phyloP scores from a whole-genome alignment of 2,329 filamentous ascomycete genomes.

The Hypoxylon sp. region DNA sequence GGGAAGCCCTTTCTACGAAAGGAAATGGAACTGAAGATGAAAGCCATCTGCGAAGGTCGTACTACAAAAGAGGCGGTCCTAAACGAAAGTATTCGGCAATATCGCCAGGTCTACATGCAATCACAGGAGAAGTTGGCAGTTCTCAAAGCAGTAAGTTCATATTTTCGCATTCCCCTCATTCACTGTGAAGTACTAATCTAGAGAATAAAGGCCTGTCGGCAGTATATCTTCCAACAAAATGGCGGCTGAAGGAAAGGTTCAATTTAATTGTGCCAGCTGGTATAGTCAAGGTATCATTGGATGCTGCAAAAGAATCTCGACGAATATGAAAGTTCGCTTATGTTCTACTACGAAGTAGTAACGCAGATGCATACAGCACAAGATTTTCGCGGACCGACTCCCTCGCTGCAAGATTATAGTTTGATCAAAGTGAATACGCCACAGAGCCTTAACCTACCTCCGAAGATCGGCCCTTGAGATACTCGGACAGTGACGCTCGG shows the following conservation, averaged over 20 bases:
- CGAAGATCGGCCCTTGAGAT: conserved; percentile 39
- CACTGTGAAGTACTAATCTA: conserved; percentile 28
- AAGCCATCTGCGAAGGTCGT: conserved; percentile 91
- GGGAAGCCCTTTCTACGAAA: conserved; percentile 97
- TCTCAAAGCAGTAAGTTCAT: conserved; percentile 70
- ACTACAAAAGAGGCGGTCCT: conserved; percentile 82
- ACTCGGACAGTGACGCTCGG: conserved; percentile 31
- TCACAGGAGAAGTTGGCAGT: conserved; percentile 82
- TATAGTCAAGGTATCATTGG: conserved; percentile 21
- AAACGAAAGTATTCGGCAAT: conserved; percentile 86
- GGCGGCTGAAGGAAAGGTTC: conserved; percentile 41
- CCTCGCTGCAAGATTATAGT: conserved; percentile 25
- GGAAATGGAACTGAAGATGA: conserved; percentile 98
- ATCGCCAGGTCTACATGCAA: conserved; percentile 86
- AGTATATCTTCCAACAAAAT: conserved; percentile 65
- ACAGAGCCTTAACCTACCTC: conserved; percentile 30
- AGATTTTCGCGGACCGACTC: conserved; percentile 37
- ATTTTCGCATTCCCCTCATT: conserved; percentile 7
- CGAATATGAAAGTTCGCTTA: conserved; percentile 20
- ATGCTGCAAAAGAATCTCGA: conserved; percentile 29
- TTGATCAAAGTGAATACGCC: conserved; percentile 24
- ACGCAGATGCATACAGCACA: conserved; percentile 27
- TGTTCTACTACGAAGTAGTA: conserved; percentile 32
- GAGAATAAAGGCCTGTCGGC: conserved; percentile 64
- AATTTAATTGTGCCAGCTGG: conserved; percentile 15